phyloP scores from a whole-genome alignment of 225 moss, liverwort and hornwort genomes.

The Physcomitrium patens region DNA sequence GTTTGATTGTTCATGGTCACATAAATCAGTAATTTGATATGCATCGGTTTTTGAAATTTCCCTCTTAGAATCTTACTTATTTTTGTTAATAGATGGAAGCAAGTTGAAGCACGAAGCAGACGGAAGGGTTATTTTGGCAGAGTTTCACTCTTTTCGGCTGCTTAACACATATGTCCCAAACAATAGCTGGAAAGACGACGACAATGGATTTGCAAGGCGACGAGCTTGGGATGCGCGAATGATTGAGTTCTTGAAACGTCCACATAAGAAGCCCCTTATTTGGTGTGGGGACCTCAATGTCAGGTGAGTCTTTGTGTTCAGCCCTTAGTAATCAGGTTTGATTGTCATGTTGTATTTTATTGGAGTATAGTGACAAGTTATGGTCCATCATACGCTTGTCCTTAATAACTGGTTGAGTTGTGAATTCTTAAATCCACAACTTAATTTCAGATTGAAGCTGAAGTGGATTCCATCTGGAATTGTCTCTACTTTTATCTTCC shows the following conservation, averaged over 20 bases:
- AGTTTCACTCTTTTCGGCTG: slow-evolving; percentile 71
- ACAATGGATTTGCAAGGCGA: slow-evolving; percentile 69
- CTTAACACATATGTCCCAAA: slow-evolving; percentile 86
- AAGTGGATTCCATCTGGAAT: slow-evolving; percentile 4
- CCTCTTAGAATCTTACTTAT: slow-evolving; percentile 14
- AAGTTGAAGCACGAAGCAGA: slow-evolving; percentile 64
- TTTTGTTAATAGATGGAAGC: slow-evolving; percentile 31
- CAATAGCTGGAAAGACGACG: slow-evolving; percentile 92
- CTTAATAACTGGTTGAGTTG: slow-evolving; percentile 14
- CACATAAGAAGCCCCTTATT: slow-evolving; percentile 73
- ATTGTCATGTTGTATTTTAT: not conserved
- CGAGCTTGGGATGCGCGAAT: slow-evolving; percentile 77
- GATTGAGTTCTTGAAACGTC: slow-evolving; percentile 61
- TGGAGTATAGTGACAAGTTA: not conserved
- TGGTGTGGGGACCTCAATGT: slow-evolving; percentile 73
- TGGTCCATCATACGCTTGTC: not conserved
- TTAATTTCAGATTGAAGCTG: slow-evolving; percentile 3
- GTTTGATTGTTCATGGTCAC: slow-evolving; percentile 23
- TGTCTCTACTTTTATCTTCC: slow-evolving; percentile 1
- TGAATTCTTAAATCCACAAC: not conserved
- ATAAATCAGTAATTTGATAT: slow-evolving; percentile 8
- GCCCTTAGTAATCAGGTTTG: not conserved
- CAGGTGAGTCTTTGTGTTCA: slow-evolving; percentile 32
- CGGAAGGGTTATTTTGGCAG: slow-evolving; percentile 81
- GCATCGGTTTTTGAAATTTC: not conserved